Base-by-base conservation (phyloP, 1,284 basidiomycete genomes). In the Agroathelia rolfsii region DNA sequence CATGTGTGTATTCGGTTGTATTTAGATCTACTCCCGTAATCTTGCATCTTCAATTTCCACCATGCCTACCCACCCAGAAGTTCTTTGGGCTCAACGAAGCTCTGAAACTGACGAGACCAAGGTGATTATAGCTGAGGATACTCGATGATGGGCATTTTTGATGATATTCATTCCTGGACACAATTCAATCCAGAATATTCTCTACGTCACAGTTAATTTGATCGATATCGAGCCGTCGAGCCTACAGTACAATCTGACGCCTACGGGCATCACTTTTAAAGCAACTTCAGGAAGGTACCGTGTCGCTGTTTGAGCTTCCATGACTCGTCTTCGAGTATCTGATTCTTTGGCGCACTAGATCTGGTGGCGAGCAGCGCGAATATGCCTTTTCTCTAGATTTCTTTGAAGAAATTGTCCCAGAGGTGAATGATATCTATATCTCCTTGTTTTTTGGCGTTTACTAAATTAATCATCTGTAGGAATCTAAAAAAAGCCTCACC, bases 41-140 rank as follows among this genome's bases (percentile, higher is more conserved):
- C 36, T 32, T 41, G 23, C 32, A 37, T 36, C 42, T 43, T 37
- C 41, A 44, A 38, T 44, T 46, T 48, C 44, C 36, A 59, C 64
- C 59, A 65, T 74, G 58, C 48, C 65, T 7, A 50, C 56, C 41
- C 85, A 90, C 59, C 88, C 90, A 27, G 87, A 94, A 61, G 65
- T 93, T 34, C 66, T 87, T 3, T 95, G 89, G 86, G 89, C 90
- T 31, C 88, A 95, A 59, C 75, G 90, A 45, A 86, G 79, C 61
- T 84, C 76, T 17, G 66, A 60, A 14, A 47, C 61, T 6, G 72
- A 68, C 14, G 64, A 76, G 28, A 69, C 69, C 37, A 90, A 90
- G 69, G 89, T 86, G 22, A n/a, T n/a, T n/a, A n/a, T n/a, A n/a
- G n/a, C n/a, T n/a, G n/a, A n/a, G n/a, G n/a, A n/a, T n/a, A n/a